phyloP scores from a whole-genome alignment of 805 yeast genomes.

The Ogataea trehalophila region DNA sequence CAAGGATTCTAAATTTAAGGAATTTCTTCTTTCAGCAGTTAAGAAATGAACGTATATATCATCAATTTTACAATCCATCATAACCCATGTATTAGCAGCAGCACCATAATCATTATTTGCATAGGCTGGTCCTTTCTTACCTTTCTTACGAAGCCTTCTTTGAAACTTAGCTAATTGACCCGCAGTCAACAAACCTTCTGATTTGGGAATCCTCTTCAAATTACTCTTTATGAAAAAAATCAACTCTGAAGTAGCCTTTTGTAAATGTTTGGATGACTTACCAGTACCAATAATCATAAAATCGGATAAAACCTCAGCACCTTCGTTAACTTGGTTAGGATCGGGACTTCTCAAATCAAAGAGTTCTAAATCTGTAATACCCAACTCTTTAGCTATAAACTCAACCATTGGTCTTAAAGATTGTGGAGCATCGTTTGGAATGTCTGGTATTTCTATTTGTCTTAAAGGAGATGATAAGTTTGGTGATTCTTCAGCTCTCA shows the following conservation, averaged over 20 bases:
- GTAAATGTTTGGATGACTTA: conserved; percentile 69
- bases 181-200: conserved; percentile 70
- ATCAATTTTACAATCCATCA: conserved; percentile 63
- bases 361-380: conserved; percentile 55
- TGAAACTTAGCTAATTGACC: conserved; percentile 47
- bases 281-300: conserved; percentile 70
- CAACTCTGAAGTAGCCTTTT: conserved; percentile 61
- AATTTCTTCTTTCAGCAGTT: conserved; percentile 62
- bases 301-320: conserved; percentile 35
- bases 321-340: conserved; percentile 21
- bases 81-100: conserved; percentile 72
- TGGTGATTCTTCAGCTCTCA: conserved; percentile 30
- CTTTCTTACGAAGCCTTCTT: conserved; percentile 49
- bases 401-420: conserved; percentile 41
- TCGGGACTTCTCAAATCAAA: conserved; percentile 54
- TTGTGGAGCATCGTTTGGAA: conserved; percentile 58
- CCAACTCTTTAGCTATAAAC: conserved; percentile 54
- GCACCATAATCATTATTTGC: conserved; percentile 55
- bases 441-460: conserved; percentile 40
- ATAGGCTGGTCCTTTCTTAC: conserved; percentile 47
- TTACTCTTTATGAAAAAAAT: conserved; percentile 53
- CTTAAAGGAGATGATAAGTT: conserved; percentile 18
- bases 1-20: conserved; percentile 64
- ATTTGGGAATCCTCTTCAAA: conserved; percentile 39
- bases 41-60: conserved; percentile 67